Evolutionary conservation across 2,329 filamentous ascomycete genomes (phyloP).

Genomic region (Ophiostoma fasciatum): DNA sequence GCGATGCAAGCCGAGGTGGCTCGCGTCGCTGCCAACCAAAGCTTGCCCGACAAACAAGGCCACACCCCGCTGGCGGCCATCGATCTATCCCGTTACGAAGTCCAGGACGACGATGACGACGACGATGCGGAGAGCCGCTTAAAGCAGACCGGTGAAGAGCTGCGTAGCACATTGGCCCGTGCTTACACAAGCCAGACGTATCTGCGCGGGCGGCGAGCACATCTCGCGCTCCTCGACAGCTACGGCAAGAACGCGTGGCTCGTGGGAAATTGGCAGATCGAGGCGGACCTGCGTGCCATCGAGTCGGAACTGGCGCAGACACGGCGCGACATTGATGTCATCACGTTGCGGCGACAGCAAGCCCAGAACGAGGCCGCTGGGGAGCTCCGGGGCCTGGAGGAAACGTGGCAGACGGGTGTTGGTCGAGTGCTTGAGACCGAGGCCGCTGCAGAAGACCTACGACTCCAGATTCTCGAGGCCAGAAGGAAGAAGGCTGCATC

Average conservation of each 20-base stretch:
- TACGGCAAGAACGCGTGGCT: slow-evolving; percentile 89
- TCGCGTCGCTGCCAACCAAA: slow-evolving; percentile 38
- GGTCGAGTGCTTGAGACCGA: slow-evolving; percentile 74
- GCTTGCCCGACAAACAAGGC: not conserved
- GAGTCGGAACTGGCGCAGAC: slow-evolving; percentile 61
- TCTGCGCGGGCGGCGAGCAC: slow-evolving; percentile 32
- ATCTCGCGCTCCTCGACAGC: slow-evolving; percentile 59
- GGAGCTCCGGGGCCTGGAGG: slow-evolving; percentile 56
- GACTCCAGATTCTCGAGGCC: slow-evolving; percentile 49
- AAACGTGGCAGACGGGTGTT: slow-evolving; percentile 66
- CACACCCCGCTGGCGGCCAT: slow-evolving; percentile 38
- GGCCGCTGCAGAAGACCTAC: slow-evolving; percentile 61
- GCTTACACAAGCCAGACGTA: slow-evolving; percentile 37
- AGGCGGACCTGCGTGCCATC: slow-evolving; percentile 51
- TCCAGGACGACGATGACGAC: slow-evolving; percentile 35
- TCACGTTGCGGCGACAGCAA: slow-evolving; percentile 55
- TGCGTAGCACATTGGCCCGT: slow-evolving; percentile 48
- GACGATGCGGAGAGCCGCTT: not conserved
- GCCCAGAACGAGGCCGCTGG: slow-evolving; percentile 56
- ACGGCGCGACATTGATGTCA: slow-evolving; percentile 54
- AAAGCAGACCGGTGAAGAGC: slow-evolving; percentile 20
- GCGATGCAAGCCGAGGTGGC: slow-evolving; percentile 53
- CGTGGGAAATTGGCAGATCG: slow-evolving; percentile 65
- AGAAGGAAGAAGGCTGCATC: too few species aligned
- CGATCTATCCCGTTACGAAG: slow-evolving; percentile 72